Conservation (phyloP, 1,284 basidiomycete species). For the Sutorius eximius region DNA sequence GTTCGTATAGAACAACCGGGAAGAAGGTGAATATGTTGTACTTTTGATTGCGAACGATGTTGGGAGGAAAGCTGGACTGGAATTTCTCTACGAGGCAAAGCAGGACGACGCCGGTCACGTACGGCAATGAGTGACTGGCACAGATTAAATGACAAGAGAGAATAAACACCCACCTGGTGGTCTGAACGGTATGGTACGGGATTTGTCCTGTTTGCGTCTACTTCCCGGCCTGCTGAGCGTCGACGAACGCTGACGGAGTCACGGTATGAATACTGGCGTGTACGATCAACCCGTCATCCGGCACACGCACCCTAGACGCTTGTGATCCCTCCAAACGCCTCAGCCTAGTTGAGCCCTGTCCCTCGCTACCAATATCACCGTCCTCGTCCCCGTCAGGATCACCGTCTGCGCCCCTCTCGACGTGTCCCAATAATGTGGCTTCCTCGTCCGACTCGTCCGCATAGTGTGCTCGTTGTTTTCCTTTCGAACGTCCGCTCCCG, state of each 20-base stretch:
- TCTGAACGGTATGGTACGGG: slow-evolving; percentile 75
- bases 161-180: slow-evolving; percentile 55
- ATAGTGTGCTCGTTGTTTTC: slow-evolving; percentile 52
- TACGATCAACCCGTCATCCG: neutral
- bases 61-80: slow-evolving; percentile 71
- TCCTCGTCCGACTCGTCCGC: slow-evolving; percentile 62
- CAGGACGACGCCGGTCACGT: neutral
- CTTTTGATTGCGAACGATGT: slow-evolving; percentile 96
- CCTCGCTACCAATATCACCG: slow-evolving; percentile 24
- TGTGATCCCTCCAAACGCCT: slow-evolving; percentile 28
- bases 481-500: slow-evolving; percentile 26
- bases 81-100: slow-evolving; percentile 54
- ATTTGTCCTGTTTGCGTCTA: slow-evolving; percentile 57
- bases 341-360: slow-evolving; percentile 28
- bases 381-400: slow-evolving; percentile 30
- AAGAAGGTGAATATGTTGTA: slow-evolving; percentile 95
- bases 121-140: neutral
- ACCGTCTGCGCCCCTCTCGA: slow-evolving; percentile 24
- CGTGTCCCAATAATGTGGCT: slow-evolving; percentile 46
- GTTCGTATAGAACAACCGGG: slow-evolving; percentile 96
- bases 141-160: neutral
- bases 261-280: slow-evolving; percentile 1
- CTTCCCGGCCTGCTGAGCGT: slow-evolving; percentile 29
- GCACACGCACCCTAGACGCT: slow-evolving; percentile 21
- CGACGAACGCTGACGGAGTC: slow-evolving; percentile 33